phyloP scores from a whole-genome alignment of 371 early-diverging fungal species.

The Thermomucor indicae-seudaticae region DNA sequence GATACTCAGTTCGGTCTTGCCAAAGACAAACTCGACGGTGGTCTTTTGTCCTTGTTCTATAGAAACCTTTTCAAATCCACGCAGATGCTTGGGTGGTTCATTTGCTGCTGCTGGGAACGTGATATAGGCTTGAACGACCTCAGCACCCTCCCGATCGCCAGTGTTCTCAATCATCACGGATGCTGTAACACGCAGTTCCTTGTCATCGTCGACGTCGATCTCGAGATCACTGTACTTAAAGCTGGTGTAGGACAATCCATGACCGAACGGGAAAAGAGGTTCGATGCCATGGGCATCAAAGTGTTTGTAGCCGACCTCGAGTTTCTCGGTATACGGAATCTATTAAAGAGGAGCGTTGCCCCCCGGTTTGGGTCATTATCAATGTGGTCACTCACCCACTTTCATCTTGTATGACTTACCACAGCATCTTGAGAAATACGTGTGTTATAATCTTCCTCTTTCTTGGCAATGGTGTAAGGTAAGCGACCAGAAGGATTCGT shows the following conservation, averaged over 20 bases:
- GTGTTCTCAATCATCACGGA: slow-evolving; percentile 34
- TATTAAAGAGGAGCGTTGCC: neutral
- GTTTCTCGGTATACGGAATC: slow-evolving; percentile 43
- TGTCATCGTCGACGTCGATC: neutral
- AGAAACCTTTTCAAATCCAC: slow-evolving; percentile 39
- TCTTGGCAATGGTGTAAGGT: slow-evolving; percentile 43
- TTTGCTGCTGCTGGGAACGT: slow-evolving; percentile 26
- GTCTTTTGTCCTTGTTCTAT: slow-evolving; percentile 14
- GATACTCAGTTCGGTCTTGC: slow-evolving; percentile 21
- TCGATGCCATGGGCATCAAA: slow-evolving; percentile 37
- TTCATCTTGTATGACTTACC: neutral
- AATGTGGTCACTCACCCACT: neutral
- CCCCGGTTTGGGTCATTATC: neutral
- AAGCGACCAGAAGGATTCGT: slow-evolving; percentile 54
- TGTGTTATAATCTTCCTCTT: slow-evolving; percentile 29
- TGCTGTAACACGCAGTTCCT: slow-evolving; percentile 1
- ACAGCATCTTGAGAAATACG: slow-evolving; percentile 30
- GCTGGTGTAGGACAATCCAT: slow-evolving; percentile 52
- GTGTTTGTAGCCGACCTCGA: slow-evolving; percentile 46
- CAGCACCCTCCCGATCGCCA: slow-evolving; percentile 42
- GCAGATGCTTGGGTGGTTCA: slow-evolving; percentile 41
- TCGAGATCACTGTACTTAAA: slow-evolving; percentile 33
- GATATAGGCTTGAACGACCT: slow-evolving; percentile 47
- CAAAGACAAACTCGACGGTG: slow-evolving; percentile 17
- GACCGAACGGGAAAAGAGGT: slow-evolving; percentile 51